Base-by-base conservation (phyloP, 495 filamentous ascomycete genomes). In the Penicillium bialowiezense region DNA sequence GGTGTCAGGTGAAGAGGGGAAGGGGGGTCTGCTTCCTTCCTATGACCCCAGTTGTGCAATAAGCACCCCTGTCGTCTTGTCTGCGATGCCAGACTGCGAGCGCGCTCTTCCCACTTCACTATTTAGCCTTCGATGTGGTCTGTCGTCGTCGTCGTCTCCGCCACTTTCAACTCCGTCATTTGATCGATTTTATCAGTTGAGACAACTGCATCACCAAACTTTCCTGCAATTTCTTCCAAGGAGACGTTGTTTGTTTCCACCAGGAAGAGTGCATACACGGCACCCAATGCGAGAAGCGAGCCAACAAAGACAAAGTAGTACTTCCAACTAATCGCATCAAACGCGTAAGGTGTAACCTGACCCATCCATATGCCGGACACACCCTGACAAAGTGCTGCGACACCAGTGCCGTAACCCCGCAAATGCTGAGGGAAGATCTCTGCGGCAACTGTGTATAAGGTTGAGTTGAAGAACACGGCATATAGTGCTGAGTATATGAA, bases 141-240 rank as follows among this genome's bases (percentile, higher is more conserved):
- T 28, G n/a, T n/a, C n/a, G n/a, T n/a, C n/a, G 24, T 28, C 24
- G 24, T 28, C 24, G 4, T 4, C 4, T 28, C 24, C 24, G 24
- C 24, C 24, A 4, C 5, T 28, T 28, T 28, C 9, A 4, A 5
- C 24, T 9, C 24, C 4, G 4, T 9, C 5, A 28, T 28, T 5
- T 28, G 24, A 28, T 28, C 24, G 24, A 28, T 28, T 9, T 28
- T 28, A 28, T 28, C 24, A 9, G 5, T 28, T 9, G 24, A 28
- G 24, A 35, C 50, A 17, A 38, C 14, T 33, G 13, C 23, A 17
- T 72, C 71, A 0, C 70, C 73, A 57, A 78, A 78, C 35, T 76
- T 42, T 19, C 75, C 53, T 58, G 75, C 74, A 48, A 77, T 75
- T 47, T 77, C 72, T 46, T 76, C 73, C 14, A 79, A 45, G 3